Evolutionary conservation across 2,329 filamentous ascomycete species (phyloP).

Genomic region (Aspergillus pseudoglaucus): DNA sequence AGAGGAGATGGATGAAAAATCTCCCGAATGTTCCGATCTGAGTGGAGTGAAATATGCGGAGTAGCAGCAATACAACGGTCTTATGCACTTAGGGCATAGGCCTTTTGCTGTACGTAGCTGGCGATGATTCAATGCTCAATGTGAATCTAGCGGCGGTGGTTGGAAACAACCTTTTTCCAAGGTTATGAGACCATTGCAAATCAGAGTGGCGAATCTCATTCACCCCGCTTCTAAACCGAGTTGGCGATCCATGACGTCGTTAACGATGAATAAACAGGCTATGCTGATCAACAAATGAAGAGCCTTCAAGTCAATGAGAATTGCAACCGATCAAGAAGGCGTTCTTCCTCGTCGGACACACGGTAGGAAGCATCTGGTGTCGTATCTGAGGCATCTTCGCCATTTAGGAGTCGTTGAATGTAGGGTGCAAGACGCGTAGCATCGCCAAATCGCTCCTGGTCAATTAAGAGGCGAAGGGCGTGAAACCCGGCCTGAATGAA

Average conservation of each 20-base stretch:
- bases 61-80: conserved; percentile 1
- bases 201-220: conserved; percentile 4
- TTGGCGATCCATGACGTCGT: background rate
- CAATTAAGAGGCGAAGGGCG: conserved; percentile 32
- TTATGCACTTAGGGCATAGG: background rate
- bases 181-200: background rate
- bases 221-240: background rate
- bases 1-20: conserved; percentile 10
- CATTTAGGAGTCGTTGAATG: conserved; percentile 26
- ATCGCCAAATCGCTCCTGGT: conserved; percentile 23
- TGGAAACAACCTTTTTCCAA: no score
- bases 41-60: conserved; percentile 15
- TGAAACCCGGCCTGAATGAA: conserved; percentile 31
- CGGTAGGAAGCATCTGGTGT: conserved; percentile 10
- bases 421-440: conserved; percentile 23
- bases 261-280: background rate
- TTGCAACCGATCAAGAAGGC: conserved; percentile 20
- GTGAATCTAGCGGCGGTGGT: no score
- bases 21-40: conserved; percentile 6
- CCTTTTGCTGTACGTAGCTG: background rate
- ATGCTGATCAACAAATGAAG: background rate
- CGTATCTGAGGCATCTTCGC: conserved; percentile 10
- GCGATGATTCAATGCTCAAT: no score
- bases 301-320: conserved; percentile 13
- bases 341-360: conserved; percentile 15